phyloP scores from a whole-genome alignment of 192 early-diverging fungal genomes.

The Coemansia sp. region DNA sequence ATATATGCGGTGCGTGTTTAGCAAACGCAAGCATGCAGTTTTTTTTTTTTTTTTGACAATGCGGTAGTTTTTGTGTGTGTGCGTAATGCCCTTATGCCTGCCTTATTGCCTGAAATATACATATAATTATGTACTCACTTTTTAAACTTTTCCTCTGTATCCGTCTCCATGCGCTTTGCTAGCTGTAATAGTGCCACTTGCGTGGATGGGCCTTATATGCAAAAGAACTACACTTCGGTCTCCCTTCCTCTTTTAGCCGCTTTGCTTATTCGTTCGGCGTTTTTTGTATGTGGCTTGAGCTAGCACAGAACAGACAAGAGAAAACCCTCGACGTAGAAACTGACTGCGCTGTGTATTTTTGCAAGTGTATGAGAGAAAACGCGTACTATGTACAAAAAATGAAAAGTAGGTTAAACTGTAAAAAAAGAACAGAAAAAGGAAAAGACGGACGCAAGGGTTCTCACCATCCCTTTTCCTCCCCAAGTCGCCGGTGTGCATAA shows the following conservation, averaged over 20 bases:
- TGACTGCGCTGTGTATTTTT: neutral
- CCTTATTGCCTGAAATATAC: too few relatives aligned
- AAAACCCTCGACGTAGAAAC: neutral
- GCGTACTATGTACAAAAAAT: neutral
- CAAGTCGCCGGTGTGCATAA: neutral
- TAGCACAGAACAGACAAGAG: neutral
- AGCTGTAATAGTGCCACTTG: neutral
- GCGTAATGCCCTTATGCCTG: too few relatives aligned
- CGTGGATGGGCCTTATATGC: too few relatives aligned
- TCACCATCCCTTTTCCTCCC: neutral
- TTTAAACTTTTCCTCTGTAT: slow-evolving; percentile 11
- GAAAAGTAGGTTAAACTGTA: neutral
- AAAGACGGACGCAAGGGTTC: slow-evolving; percentile 4
- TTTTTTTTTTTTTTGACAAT: neutral
- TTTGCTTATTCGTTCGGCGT: neutral
- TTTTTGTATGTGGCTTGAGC: neutral
- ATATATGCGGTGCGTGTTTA: neutral
- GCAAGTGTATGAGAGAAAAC: neutral
- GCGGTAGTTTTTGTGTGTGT: neutral
- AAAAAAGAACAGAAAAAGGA: neutral
- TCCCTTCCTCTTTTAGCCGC: neutral
- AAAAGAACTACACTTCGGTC: too few relatives aligned
- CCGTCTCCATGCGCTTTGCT: slow-evolving; percentile 1
- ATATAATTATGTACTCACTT: slow-evolving; percentile 1
- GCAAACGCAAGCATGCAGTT: neutral